phyloP scores from a whole-genome alignment of 345 rosid species.

The Melaleuca quinquenervia region DNA sequence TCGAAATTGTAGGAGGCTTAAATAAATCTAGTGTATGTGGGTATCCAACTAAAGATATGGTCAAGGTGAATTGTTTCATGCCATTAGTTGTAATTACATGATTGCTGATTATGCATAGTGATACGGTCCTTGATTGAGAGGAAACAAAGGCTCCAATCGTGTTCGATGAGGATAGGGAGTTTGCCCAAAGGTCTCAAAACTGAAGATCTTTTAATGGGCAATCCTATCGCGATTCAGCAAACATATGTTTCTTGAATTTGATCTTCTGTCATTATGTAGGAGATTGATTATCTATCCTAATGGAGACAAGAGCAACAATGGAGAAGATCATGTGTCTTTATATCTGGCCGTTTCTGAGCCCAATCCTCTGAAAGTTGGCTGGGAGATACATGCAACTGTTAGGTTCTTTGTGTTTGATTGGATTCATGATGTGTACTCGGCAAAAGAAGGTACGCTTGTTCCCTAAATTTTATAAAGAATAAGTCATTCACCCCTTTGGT shows the following conservation, averaged over 20 bases:
- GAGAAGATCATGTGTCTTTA: background rate
- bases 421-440: background rate
- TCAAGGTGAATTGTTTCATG: too few species aligned
- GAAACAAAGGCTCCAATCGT: background rate
- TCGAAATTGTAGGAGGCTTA: too few species aligned
- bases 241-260: background rate
- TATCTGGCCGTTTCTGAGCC: background rate
- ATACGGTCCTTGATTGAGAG: background rate
- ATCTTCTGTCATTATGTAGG: background rate
- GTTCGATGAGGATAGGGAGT: background rate
- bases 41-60: too few species aligned
- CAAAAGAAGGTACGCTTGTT: background rate
- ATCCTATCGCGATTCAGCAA: background rate
- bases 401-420: conserved; percentile 1
- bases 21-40: too few species aligned
- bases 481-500: too few species aligned
- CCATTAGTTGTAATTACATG: background rate
- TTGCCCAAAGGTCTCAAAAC: background rate
- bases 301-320: background rate
- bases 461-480: background rate
- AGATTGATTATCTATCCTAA: background rate
- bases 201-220: background rate
- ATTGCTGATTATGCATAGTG: background rate
- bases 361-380: background rate
- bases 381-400: background rate